Evolutionary conservation across 495 filamentous ascomycete species (phyloP).

Genomic region (Oidiodendron maius): DNA sequence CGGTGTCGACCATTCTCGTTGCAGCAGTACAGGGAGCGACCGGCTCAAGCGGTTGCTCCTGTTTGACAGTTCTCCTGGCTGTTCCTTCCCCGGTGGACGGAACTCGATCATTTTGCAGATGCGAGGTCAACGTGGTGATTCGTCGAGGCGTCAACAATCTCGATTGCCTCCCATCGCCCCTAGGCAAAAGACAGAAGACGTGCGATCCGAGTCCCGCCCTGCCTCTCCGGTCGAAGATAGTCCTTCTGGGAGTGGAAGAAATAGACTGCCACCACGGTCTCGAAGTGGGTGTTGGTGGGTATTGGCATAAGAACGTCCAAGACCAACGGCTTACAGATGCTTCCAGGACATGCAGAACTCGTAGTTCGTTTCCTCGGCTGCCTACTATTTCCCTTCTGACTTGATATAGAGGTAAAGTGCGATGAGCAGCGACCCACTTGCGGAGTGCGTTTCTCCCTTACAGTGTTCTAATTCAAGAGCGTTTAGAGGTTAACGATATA

Average conservation of each 20-base stretch:
- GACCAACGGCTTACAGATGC: constrained; percentile 1
- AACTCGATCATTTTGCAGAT: constrained; percentile 12
- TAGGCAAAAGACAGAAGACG: constrained; percentile 2
- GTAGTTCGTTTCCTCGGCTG: constrained; percentile 3
- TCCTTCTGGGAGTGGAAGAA: neutral
- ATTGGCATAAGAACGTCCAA: neutral
- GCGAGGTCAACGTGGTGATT: constrained; percentile 16
- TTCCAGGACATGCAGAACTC: constrained; percentile 14
- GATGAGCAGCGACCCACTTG: constrained; percentile 24
- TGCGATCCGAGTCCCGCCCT: neutral
- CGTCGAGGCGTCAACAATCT: constrained; percentile 9
- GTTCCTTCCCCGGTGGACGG: constrained; percentile 3
- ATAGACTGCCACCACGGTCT: constrained; percentile 13
- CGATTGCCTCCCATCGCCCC: constrained; percentile 17
- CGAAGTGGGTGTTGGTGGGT: constrained; percentile 19
- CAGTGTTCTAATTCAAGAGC: neutral
- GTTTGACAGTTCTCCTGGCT: neutral
- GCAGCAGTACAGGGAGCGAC: neutral
- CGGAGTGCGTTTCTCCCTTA: constrained; percentile 2
- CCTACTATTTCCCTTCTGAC: neutral
- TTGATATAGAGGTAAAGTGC: constrained; percentile 16
- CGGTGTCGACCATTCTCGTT: neutral
- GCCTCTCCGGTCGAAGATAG: neutral
- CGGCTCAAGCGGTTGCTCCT: neutral
- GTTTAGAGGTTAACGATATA: constrained; percentile 9